Evolutionary conservation across 805 yeast genomes (phyloP), one percentile per base, ranked within the genome.

Genomic region (Candida argentea): DNA sequence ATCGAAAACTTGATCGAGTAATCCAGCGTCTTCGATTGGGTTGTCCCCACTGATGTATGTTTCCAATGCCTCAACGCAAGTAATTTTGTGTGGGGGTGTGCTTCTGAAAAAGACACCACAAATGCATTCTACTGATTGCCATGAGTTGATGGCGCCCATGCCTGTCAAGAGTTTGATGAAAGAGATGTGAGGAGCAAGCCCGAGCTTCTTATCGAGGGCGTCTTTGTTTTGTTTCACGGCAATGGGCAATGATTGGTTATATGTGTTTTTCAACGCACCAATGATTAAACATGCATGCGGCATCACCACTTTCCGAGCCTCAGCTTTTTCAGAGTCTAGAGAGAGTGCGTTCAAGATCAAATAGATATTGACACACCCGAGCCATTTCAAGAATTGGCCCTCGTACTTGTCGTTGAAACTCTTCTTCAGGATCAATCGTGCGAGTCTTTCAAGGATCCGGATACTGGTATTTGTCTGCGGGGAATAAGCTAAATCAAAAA

Each of bases 401-500:
- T n/a, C n/a, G n/a, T n/a, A n/a, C 5, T 16, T 11, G n/a, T 18
- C 28, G n/a, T 11, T 14, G 11, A 12, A 6, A 12, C 10, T n/a
- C 9, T 18, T 18, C 10, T 10, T 18, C n/a, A n/a, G n/a, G n/a
- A n/a, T n/a, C n/a, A n/a, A n/a, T 18, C 10, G 7, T 7, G 9
- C 10, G 7, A 18, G 20, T 18, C 10, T 18, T 8, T 10, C 20
- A 18, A 18, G 20, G 10, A 18, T 18, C 10, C 10, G 7, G 7
- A 10, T 18, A 8, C 7, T 7, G 10, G 20, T 18, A 18, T 18
- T 7, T 18, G 20, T 8, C 10, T 8, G 7, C 20, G 10, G 20
- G 7, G 20, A 7, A 10, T 18, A 18, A 7, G 20, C 24, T 12
- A 40, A 24, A 10, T 36, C 30, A 6, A 40, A 13, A 24, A 40